A percentile compares a stretch with the other conserved stretches of the same genome.
These are phyloP conservation scores for Phytomonas sp. DNA, from an alignment of 208 protist species.

Conservation along the genomic window DNA sequence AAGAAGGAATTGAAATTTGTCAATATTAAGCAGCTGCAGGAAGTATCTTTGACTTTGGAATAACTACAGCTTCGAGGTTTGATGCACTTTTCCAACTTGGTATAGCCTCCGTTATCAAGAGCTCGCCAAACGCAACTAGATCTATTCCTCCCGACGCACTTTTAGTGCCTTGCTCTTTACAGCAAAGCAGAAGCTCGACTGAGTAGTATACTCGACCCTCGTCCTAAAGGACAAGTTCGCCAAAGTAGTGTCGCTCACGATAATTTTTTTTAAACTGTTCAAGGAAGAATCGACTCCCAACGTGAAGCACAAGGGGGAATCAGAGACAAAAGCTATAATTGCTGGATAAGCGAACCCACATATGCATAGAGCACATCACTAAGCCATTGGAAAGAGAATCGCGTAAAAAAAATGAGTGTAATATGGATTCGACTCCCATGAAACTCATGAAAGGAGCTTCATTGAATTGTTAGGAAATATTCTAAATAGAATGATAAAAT, in stretches of 20 bases:
- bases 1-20: not conserved
- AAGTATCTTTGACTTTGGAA: not conserved
- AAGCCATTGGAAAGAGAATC: not conserved
- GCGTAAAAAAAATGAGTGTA: not conserved
- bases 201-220: not conserved
- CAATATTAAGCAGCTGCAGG: not conserved
- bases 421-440: not conserved
- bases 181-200: not conserved
- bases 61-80: not conserved
- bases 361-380: not conserved
- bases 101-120: too few species aligned
- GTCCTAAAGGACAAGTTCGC: not conserved
- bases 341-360: not conserved
- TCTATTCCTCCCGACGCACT: too few species aligned
- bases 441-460: not conserved
- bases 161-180: too few species aligned
- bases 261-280: not conserved
- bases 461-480: not conserved
- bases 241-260: not conserved
- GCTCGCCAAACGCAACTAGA: too few species aligned
- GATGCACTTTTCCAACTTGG: not conserved
- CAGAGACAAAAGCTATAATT: not conserved
- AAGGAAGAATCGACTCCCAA: not conserved
- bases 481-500: too few species aligned
- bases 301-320: not conserved